phyloP scores from a whole-genome alignment of 331 rosid species.

The Dryas integrifolia region DNA sequence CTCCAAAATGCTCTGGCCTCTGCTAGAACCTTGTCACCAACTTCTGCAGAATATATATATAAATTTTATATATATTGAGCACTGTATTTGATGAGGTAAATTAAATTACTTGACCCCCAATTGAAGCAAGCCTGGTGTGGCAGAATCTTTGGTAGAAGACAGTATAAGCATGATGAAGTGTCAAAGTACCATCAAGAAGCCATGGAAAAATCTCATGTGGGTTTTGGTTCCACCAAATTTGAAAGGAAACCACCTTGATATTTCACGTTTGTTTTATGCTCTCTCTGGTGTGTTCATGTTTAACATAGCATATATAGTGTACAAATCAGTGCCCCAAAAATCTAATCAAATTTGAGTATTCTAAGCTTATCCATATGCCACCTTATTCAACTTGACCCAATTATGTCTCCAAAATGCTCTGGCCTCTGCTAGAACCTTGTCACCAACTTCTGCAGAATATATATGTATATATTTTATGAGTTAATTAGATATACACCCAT shows the following conservation, averaged over 20 bases:
- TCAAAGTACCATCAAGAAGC: constrained; percentile 12
- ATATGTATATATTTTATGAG: not conserved
- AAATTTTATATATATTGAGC: not conserved
- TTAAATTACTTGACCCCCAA: not conserved
- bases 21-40: constrained; percentile 15
- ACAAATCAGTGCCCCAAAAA: not conserved
- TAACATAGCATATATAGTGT: not conserved
- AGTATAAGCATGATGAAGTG: constrained; percentile 9
- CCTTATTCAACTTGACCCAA: constrained; percentile 36
- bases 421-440: constrained; percentile 24
- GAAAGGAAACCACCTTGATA: not conserved
- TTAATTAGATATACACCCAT: not conserved
- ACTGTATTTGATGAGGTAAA: not conserved
- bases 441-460: not conserved
- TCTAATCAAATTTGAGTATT: constrained; percentile 22
- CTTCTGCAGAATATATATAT: not conserved
- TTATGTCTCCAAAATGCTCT: constrained; percentile 41
- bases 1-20: constrained; percentile 39
- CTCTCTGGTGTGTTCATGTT: not conserved
- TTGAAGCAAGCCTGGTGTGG: not conserved
- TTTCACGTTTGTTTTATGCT: not conserved
- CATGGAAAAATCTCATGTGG: constrained; percentile 37
- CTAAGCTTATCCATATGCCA: constrained; percentile 37
- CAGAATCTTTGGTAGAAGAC: constrained; percentile 23
- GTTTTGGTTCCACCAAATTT: constrained; percentile 34